phyloP scores from a whole-genome alignment of 352 stramenopile species.

The Phytophthora aleatoria region DNA sequence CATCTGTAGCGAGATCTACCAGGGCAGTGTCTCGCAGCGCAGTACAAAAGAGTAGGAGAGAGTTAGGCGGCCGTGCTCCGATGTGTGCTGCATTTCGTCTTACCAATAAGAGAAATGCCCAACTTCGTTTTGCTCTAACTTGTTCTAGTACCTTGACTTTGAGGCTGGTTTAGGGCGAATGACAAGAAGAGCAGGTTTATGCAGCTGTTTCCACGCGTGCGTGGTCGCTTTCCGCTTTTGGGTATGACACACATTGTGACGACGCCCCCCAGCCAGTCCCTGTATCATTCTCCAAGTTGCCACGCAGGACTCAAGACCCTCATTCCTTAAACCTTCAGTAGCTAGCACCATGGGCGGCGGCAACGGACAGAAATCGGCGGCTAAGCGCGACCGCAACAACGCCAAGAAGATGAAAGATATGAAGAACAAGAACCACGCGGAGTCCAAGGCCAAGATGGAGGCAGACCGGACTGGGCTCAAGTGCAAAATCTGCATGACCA shows the following conservation, averaged over 20 bases:
- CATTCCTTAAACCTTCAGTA: neutral
- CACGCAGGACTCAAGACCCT: constrained; percentile 20
- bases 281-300: constrained; percentile 30
- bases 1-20: constrained; percentile 15
- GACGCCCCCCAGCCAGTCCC: neutral
- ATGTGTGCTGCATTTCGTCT: constrained; percentile 8
- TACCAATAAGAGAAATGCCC: constrained; percentile 8
- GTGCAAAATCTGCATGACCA: constrained; percentile 90
- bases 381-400: constrained; percentile 84
- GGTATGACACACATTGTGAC: neutral
- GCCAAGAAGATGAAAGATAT: constrained; percentile 86
- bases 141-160: neutral
- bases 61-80: neutral
- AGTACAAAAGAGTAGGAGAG: constrained; percentile 2
- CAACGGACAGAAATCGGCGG: constrained; percentile 83
- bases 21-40: neutral
- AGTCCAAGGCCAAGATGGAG: constrained; percentile 84
- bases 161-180: too few relatives aligned
- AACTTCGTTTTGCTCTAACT: constrained; percentile 5
- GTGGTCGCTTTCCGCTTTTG: constrained; percentile 13
- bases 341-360: constrained; percentile 71
- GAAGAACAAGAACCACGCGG: constrained; percentile 81
- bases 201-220: constrained; percentile 23
- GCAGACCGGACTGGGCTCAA: constrained; percentile 80
- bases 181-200: constrained; percentile 22